These are phyloP conservation scores for Cladophialophora chaetospira DNA, from an alignment of 2,329 filamentous ascomycete species.

Conservation along the genomic window DNA sequence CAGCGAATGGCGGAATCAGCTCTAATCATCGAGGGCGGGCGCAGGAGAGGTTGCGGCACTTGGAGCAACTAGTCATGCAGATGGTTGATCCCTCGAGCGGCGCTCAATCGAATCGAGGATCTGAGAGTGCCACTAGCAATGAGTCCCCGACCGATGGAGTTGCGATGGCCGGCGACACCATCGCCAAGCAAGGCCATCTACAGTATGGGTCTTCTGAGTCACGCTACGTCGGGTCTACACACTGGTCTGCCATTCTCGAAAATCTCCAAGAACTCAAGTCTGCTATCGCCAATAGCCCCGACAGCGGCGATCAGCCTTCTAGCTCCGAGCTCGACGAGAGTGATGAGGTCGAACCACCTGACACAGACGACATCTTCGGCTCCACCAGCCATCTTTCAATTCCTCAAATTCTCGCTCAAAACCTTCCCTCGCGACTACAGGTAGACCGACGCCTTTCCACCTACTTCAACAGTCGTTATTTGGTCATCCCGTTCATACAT, in stretches of 20 bases:
- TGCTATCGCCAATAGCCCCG: conserved; percentile 12
- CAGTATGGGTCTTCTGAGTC: conserved; percentile 21
- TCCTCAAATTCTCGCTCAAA: conserved; percentile 26
- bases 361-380: conserved; percentile 24
- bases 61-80: conserved; percentile 32
- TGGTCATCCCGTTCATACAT: conserved; percentile 31
- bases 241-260: conserved; percentile 47
- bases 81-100: conserved; percentile 23
- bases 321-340: conserved; percentile 23
- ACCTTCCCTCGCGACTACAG: conserved; percentile 27
- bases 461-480: conserved; percentile 31
- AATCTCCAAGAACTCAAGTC: conserved; percentile 35
- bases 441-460: conserved; percentile 30
- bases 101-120: not conserved
- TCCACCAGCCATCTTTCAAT: conserved; percentile 17
- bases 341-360: conserved; percentile 20
- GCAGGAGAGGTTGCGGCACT: conserved; percentile 28
- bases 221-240: conserved; percentile 44
- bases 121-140: not conserved
- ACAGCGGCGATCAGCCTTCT: conserved; percentile 1
- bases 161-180: not conserved
- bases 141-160: not conserved
- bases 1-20: not conserved
- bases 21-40: conserved; percentile 15
- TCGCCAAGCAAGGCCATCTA: conserved; percentile 20